A percentile compares a stretch with the other conserved stretches of the same genome.
These are phyloP conservation scores for Nematocida parisii DNA, from an alignment of 371 early-diverging fungal species.

Conservation along the genomic window DNA sequence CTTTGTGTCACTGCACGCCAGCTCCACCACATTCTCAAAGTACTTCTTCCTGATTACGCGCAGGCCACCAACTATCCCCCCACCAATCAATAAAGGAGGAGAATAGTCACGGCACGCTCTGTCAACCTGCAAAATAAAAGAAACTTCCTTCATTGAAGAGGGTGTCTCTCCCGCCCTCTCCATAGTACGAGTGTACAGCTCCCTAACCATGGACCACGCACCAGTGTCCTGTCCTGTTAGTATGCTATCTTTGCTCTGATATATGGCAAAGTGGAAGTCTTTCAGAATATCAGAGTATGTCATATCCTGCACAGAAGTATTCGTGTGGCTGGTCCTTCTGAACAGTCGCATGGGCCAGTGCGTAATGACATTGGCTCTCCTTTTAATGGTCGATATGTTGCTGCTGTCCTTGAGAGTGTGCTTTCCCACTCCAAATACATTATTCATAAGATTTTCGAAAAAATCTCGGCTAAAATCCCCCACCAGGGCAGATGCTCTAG, in stretches of 20 bases:
- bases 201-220: slow-evolving; percentile 30
- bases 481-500: neutral
- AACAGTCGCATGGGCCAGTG: slow-evolving; percentile 18
- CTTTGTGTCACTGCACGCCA: neutral
- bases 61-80: slow-evolving; percentile 32
- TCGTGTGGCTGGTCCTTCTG: neutral
- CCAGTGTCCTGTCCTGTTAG: neutral
- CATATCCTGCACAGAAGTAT: neutral
- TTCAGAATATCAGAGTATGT: slow-evolving; percentile 15
- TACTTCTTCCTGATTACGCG: neutral
- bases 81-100: slow-evolving; percentile 4
- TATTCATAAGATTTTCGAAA: slow-evolving; percentile 37
- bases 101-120: slow-evolving; percentile 31
- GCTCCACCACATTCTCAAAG: neutral
- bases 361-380: neutral
- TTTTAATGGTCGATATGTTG: too few species aligned
- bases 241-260: neutral
- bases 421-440: slow-evolving; percentile 10
- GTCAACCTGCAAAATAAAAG: slow-evolving; percentile 27
- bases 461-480: slow-evolving; percentile 19
- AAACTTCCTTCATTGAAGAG: slow-evolving; percentile 7
- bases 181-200: slow-evolving; percentile 46
- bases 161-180: neutral
- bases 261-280: slow-evolving; percentile 18
- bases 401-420: neutral